Percentiles rank a stretch among this genome's conserved stretches.
These are phyloP conservation scores for Scutellaria baicalensis DNA, from an alignment of 257 asterid species.

Conservation along the genomic window DNA sequence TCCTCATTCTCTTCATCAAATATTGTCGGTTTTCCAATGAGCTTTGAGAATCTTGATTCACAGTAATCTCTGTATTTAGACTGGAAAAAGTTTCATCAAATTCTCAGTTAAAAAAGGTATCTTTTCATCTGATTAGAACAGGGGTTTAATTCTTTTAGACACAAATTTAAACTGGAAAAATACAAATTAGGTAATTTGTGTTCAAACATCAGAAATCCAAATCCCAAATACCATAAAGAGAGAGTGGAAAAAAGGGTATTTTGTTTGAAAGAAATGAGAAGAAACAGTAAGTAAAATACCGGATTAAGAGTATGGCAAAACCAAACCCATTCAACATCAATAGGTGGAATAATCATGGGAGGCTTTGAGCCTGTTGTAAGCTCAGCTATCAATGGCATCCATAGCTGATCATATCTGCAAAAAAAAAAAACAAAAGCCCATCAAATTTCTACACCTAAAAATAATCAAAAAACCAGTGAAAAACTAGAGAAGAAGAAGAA, in stretches of 20 bases:
- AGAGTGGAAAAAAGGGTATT: no score
- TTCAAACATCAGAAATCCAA: no score
- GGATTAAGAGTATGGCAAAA: constrained; percentile 75
- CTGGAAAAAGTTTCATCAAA: constrained; percentile 27
- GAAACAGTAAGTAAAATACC: constrained; percentile 16
- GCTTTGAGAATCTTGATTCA: constrained; percentile 64
- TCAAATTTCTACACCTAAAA: neutral
- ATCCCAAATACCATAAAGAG: no score
- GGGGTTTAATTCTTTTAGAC: no score
- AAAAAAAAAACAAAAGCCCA: constrained; percentile 4
- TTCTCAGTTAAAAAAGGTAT: neutral
- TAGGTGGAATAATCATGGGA: constrained; percentile 85
- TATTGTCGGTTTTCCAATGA: constrained; percentile 64
- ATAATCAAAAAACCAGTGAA: neutral
- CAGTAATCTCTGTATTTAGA: constrained; percentile 65
- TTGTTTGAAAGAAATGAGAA: no score
- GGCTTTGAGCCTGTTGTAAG: constrained; percentile 48
- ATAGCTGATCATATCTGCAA: constrained; percentile 70
- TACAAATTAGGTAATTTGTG: no score
- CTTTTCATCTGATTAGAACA: no score
- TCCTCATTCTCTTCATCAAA: constrained; percentile 81
- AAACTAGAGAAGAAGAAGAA: neutral
- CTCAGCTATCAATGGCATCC: constrained; percentile 91
- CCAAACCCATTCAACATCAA: constrained; percentile 98
- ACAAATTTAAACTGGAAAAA: no score